These are phyloP conservation scores for Amanita rimosa DNA, from an alignment of 768 basidiomycete genomes.

Conservation along the genomic window DNA sequence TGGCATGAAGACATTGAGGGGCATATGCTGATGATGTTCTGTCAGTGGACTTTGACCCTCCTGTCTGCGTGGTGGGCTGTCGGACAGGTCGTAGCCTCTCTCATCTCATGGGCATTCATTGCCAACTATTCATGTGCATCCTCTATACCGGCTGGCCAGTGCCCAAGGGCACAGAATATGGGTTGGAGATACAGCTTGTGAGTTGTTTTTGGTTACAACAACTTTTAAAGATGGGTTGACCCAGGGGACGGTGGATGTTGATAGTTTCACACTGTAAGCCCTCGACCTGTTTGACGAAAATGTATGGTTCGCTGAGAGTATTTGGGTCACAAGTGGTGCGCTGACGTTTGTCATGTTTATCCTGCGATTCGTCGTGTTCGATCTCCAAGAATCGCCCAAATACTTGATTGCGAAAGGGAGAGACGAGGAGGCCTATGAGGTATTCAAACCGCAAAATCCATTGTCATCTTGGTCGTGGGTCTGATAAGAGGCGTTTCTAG, in stretches of 20 bases:
- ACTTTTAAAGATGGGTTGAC: too few relatives aligned
- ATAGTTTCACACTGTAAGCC: constrained; percentile 28
- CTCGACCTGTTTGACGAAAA: neutral
- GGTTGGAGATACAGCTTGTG: constrained; percentile 52
- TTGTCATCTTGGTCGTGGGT: too few relatives aligned
- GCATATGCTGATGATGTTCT: neutral
- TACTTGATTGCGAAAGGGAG: constrained; percentile 46
- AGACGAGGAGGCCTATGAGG: constrained; percentile 43
- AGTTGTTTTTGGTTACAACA: too few relatives aligned
- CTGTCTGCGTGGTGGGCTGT: constrained; percentile 47
- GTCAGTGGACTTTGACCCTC: constrained; percentile 41
- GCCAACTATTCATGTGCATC: constrained; percentile 39
- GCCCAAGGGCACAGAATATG: constrained; percentile 37
- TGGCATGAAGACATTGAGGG: neutral
- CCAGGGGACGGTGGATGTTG: neutral
- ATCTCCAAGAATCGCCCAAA: constrained; percentile 51
- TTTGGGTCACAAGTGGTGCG: constrained; percentile 26
- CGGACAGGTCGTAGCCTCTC: constrained; percentile 37
- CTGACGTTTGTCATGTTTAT: constrained; percentile 44
- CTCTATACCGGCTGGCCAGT: constrained; percentile 23
- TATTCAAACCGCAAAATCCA: too few relatives aligned
- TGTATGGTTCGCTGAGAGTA: neutral
- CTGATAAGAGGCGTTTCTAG: constrained; percentile 12
- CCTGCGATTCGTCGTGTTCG: constrained; percentile 44
- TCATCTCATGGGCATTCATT: constrained; percentile 46